phyloP scores from a whole-genome alignment of 2,329 filamentous ascomycete genomes.

The Venturia asperata region DNA sequence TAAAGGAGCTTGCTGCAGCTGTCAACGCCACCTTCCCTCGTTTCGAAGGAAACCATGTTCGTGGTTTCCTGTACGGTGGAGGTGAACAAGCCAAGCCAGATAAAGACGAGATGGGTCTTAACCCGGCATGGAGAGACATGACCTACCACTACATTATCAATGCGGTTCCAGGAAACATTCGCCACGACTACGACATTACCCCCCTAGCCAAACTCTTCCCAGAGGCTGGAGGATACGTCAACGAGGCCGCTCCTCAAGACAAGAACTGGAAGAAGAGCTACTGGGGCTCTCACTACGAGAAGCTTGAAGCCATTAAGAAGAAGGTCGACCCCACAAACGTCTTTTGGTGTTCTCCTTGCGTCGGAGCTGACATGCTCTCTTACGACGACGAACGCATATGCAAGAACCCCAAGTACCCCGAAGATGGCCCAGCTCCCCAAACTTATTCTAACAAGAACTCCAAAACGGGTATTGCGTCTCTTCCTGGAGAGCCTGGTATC shows the following conservation, averaged over 20 bases:
- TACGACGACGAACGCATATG: slow-evolving; percentile 20
- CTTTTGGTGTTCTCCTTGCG: slow-evolving; percentile 18
- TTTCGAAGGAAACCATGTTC: slow-evolving; percentile 14
- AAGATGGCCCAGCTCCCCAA: slow-evolving; percentile 16
- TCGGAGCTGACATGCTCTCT: slow-evolving; percentile 17
- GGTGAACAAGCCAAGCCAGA: slow-evolving; percentile 16
- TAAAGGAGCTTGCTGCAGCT: slow-evolving; percentile 6
- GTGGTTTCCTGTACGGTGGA: slow-evolving; percentile 20
- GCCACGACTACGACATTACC: slow-evolving; percentile 19
- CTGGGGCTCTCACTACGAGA: slow-evolving; percentile 20
- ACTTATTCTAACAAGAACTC: slow-evolving; percentile 16
- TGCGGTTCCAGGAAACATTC: slow-evolving; percentile 17
- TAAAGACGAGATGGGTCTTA: slow-evolving; percentile 13
- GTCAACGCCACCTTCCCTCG: slow-evolving; percentile 16
- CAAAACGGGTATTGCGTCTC: slow-evolving; percentile 16
- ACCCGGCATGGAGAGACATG: slow-evolving; percentile 17
- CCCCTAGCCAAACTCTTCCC: slow-evolving; percentile 16
- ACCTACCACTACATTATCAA: slow-evolving; percentile 19
- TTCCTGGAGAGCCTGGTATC: slow-evolving; percentile 15
- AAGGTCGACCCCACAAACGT: slow-evolving; percentile 20
- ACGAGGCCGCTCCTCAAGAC: slow-evolving; percentile 17
- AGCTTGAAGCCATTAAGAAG: slow-evolving; percentile 19
- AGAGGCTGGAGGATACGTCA: slow-evolving; percentile 17
- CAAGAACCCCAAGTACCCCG: slow-evolving; percentile 15
- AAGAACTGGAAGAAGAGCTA: slow-evolving; percentile 19